A percentile compares a stretch with the other conserved stretches of the same genome.
These are phyloP conservation scores for Fraxinus anomala DNA, from an alignment of 257 asterid species.

Conservation along the genomic window DNA sequence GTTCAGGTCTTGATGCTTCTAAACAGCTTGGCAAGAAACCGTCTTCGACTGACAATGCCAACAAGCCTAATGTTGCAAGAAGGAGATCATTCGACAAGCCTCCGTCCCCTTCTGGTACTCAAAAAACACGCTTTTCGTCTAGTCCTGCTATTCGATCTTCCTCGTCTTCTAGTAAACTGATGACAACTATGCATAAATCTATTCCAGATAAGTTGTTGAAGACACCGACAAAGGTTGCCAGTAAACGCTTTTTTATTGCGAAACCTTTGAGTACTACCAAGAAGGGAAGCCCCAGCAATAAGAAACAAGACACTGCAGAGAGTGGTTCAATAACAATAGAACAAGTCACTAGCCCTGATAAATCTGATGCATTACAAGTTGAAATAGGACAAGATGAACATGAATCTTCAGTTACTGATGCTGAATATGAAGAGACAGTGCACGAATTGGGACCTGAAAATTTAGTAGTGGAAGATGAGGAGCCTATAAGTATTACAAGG, in stretches of 20 bases:
- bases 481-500: neutral
- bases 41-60: conserved; percentile 15
- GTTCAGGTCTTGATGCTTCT: conserved; percentile 32
- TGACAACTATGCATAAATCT: conserved; percentile 27
- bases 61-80: conserved; percentile 34
- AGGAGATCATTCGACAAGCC: conserved; percentile 68
- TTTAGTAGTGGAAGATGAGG: conserved; percentile 22
- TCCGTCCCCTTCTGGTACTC: conserved; percentile 39
- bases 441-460: conserved; percentile 26
- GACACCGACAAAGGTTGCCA: conserved; percentile 35
- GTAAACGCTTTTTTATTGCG: conserved; percentile 34
- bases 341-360: conserved; percentile 16
- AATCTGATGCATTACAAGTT: conserved; percentile 25
- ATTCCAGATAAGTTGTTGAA: conserved; percentile 35
- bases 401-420: conserved; percentile 29
- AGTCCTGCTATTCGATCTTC: conserved; percentile 40
- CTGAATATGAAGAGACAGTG: conserved; percentile 36
- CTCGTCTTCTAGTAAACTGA: conserved; percentile 35
- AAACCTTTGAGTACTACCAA: conserved; percentile 33
- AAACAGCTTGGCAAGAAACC: conserved; percentile 41
- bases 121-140: conserved; percentile 43
- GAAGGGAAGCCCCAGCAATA: conserved; percentile 26
- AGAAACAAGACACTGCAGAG: conserved; percentile 29
- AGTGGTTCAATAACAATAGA: conserved; percentile 28
- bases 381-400: conserved; percentile 36